These are phyloP conservation scores for Boletales sp. DNA, from an alignment of 768 basidiomycete species.

Conservation along the genomic window DNA sequence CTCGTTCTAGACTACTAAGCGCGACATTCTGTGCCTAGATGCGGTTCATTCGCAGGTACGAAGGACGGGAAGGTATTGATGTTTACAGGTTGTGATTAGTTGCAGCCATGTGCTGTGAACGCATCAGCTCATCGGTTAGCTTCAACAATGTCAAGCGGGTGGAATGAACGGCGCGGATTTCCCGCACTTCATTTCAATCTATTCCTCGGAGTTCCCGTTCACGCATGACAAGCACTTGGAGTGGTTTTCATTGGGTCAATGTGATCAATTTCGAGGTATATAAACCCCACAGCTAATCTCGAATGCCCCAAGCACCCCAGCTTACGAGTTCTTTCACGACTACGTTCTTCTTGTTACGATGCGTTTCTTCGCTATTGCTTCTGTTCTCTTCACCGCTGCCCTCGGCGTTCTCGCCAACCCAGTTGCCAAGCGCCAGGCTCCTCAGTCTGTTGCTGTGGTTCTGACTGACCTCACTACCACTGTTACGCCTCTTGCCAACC, in stretches of 20 bases:
- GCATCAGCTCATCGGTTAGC: too few species aligned
- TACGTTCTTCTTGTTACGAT: background rate
- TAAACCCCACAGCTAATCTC: constrained; percentile 1
- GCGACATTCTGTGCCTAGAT: background rate
- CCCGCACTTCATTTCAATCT: background rate
- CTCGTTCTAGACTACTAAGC: background rate
- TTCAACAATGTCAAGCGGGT: background rate
- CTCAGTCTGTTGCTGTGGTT: constrained; percentile 4
- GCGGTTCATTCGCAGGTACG: background rate
- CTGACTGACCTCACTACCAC: constrained; percentile 1
- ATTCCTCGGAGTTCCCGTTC: constrained; percentile 3
- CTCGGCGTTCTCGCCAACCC: constrained; percentile 8
- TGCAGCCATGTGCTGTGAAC: too few species aligned
- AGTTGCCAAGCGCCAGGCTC: constrained; percentile 3
- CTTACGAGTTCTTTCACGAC: constrained; percentile 4
- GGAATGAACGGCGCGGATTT: background rate
- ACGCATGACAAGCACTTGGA: background rate
- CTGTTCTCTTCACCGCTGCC: constrained; percentile 7
- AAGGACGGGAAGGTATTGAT: background rate
- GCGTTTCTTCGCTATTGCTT: constrained; percentile 8
- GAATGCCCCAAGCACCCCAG: constrained; percentile 7
- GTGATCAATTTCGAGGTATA: constrained; percentile 4
- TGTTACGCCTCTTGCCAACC: constrained; percentile 6
- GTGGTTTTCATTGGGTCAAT: background rate
- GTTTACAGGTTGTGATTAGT: background rate